Evolutionary conservation across 495 filamentous ascomycete genomes (phyloP), one percentile per base, ranked within the genome.

Genomic region (Symbiotaphrina buchneri): DNA sequence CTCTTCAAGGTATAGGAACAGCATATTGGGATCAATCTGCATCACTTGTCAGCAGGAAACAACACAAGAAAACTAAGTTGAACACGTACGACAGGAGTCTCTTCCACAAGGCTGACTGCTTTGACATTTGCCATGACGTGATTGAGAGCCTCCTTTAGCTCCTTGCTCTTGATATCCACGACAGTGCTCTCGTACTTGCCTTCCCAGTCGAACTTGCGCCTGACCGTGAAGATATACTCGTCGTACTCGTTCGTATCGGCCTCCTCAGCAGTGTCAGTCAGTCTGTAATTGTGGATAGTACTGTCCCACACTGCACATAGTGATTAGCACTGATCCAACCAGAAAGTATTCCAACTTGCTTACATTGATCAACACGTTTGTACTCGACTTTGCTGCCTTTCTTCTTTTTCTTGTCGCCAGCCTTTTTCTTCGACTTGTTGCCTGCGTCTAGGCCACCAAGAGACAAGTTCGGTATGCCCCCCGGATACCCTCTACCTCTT

Each of bases 1-100:
- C 42, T 85, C 80, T 33, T 84, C 77, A 10, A 83, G 63, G 45
- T 85, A 85, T 34, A 87, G 54, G 57, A 92, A 94, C 5, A 92
- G 63, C 61, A 80, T 68, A 46, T 91, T 85, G 6, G 84, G 82
- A 43, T 91, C 78, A 10, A 58, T 35, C 41, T 45, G 18, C 4
- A 18, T 18, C 7, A 15, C 31, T 34, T 14, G 3, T 39, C 15
- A 39, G 20, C 15, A 6, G 5, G 10, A 16, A 10, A 17, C 22
- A 10, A 25, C 11, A 11, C 13, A 81, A 27, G 23, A 33, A 19
- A 26, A 23, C n/a, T n/a, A n/a, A n/a, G n/a, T n/a, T n/a, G n/a
- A n/a, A n/a, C n/a, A 35, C 41, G 27, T 39, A 47, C 55, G 18
- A 62, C 60, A 2, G 84, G 78, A 2, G 74, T 72, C 22, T 87